Evolutionary conservation across 169 alveolate genomes (phyloP).

Genomic region (Plasmodium gallinaceum): DNA sequence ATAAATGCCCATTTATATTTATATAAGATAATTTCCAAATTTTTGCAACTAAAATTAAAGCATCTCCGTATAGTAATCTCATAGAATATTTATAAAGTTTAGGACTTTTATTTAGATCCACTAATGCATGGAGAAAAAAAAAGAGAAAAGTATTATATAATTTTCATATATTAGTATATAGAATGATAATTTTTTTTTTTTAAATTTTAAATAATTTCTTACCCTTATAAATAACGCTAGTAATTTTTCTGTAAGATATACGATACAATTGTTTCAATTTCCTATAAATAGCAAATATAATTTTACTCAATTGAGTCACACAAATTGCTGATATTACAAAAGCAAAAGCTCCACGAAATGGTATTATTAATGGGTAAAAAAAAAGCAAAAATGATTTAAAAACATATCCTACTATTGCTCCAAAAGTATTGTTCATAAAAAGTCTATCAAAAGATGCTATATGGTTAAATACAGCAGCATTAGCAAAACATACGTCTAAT

Average conservation of each 20-base stretch:
- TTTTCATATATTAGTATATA: conserved; percentile 4
- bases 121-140: conserved; percentile 6
- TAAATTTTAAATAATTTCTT: conserved; percentile 1
- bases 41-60: conserved; percentile 56
- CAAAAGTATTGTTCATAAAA: conserved; percentile 56
- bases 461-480: conserved; percentile 35
- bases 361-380: conserved; percentile 56
- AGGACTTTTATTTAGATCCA: conserved; percentile 18
- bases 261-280: conserved; percentile 31
- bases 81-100: conserved; percentile 39
- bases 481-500: conserved; percentile 61
- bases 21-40: conserved; percentile 74
- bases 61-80: conserved; percentile 69
- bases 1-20: conserved; percentile 33
- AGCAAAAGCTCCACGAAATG: conserved; percentile 76
- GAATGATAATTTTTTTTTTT: neutral
- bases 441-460: conserved; percentile 68
- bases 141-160: neutral
- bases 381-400: conserved; percentile 45
- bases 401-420: conserved; percentile 53
- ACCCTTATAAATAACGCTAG: conserved; percentile 26
- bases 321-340: conserved; percentile 69
- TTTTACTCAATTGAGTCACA: conserved; percentile 50
- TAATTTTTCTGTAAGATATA: conserved; percentile 42
- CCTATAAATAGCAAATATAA: conserved; percentile 30